Evolutionary conservation across 192 early-diverging fungal genomes (phyloP), one percentile per base, ranked within the genome.

Genomic region (Linnemannia schmuckeri): DNA sequence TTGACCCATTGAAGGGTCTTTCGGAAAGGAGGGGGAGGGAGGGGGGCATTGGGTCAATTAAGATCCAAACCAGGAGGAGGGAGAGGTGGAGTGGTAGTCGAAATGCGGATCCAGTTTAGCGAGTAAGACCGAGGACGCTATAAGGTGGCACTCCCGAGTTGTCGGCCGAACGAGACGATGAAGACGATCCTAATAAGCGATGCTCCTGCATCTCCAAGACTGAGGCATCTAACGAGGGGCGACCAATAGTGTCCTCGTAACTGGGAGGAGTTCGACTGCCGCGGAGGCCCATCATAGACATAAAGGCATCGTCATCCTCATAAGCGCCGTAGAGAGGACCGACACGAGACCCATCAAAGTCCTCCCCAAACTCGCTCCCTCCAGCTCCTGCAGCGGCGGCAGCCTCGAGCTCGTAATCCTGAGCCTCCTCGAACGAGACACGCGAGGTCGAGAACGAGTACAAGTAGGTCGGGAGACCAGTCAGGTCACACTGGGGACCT

Each of bases 371-470:
- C 8, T 24, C 71, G 24, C 42, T 72, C 20, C 22, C 33, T 22
- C 57, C 57, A 4, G 35, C 44, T 8, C 27, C 44, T 4, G 49
- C 73, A 12, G 68, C 44, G 1, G 79, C 85, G 17, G 79, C 75
- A 2, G 85, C 85, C 68, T 81, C 85, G 35, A 87, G 13, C 54
- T 87, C 85, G 30, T 87, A 87, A 49, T 87, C 85, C 4, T 66
- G 75, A 20, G 85, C 85, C 5, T 87, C 85, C 44, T 87, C 85
- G 70, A 78, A 78, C 15, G 85, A 87, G 4, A 87, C 76, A 17
- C 85, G 75, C 33, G 85, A 81, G 61, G 85, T 87, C 24, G 85
- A 87, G 63, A 87, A 87, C 13, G 85, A 87, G 40, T 87, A 75
- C 38, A 87, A 42, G 44, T 87, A 87, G 4, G 85, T 61, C 4